phyloP scores from a whole-genome alignment of 805 yeast genomes.

The Ogataea parapolymorpha region DNA sequence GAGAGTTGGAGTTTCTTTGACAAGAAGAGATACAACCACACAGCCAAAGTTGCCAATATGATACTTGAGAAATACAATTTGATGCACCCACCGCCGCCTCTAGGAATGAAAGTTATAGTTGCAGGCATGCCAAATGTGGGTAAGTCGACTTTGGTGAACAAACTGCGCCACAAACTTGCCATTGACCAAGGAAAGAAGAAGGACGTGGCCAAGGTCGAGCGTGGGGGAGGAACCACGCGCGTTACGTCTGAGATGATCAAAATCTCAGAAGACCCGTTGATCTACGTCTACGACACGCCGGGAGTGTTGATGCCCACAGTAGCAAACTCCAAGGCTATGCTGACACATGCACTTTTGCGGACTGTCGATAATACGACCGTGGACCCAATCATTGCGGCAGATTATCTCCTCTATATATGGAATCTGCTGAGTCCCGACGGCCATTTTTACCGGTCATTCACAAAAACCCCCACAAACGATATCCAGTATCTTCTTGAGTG shows the following conservation, averaged over 20 bases:
- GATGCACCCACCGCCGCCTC: conserved; percentile 71
- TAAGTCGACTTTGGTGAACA: conserved; percentile 81
- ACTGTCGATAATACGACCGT: conserved; percentile 66
- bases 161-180: conserved; percentile 46
- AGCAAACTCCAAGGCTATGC: conserved; percentile 62
- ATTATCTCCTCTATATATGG: conserved; percentile 70
- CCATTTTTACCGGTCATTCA: conserved; percentile 41
- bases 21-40: conserved; percentile 49
- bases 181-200: conserved; percentile 20
- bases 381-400: conserved; percentile 85
- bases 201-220: conserved; percentile 83
- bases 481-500: conserved; percentile 52
- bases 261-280: conserved; percentile 56
- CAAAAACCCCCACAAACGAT: conserved; percentile 67
- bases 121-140: conserved; percentile 99
- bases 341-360: conserved; percentile 69
- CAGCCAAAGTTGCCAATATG: conserved; percentile 45
- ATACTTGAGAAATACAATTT: conserved; percentile 43
- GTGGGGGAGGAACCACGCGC: conserved; percentile 87
- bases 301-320: conserved; percentile 86
- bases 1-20: conserved; percentile 43
- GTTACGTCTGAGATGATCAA: conserved; percentile 72
- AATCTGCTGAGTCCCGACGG: conserved; percentile 59
- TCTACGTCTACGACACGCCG: conserved; percentile 83
- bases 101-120: conserved; percentile 73